These are phyloP conservation scores for Acaromyces ingoldii DNA, from an alignment of 1,284 basidiomycete genomes.

Conservation along the genomic window DNA sequence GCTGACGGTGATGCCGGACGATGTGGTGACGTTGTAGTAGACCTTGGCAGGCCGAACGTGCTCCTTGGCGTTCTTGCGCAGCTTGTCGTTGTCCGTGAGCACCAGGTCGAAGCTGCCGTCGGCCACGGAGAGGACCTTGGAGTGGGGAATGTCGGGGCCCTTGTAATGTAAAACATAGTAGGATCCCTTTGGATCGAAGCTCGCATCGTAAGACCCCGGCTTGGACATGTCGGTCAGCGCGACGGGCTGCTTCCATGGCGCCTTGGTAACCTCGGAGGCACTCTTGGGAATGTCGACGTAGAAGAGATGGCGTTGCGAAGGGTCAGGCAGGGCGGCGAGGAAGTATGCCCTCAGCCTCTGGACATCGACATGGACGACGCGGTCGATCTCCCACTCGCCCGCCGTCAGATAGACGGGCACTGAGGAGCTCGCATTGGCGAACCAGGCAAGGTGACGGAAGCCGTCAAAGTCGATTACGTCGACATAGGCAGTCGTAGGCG, in stretches of 20 bases:
- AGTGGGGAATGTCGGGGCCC: slow-evolving; percentile 82
- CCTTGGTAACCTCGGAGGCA: slow-evolving; percentile 62
- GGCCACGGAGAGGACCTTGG: slow-evolving; percentile 68
- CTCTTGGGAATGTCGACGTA: slow-evolving; percentile 24
- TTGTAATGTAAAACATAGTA: slow-evolving; percentile 76
- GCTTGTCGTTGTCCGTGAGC: slow-evolving; percentile 66
- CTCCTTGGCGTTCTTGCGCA: slow-evolving; percentile 66
- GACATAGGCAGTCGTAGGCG: slow-evolving; percentile 34
- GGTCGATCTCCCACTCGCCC: slow-evolving; percentile 82
- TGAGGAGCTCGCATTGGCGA: slow-evolving; percentile 13
- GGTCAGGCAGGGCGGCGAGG: slow-evolving; percentile 73
- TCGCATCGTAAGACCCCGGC: slow-evolving; percentile 61
- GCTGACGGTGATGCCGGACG: slow-evolving; percentile 64
- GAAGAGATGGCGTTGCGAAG: slow-evolving; percentile 78
- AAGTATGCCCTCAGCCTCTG: slow-evolving; percentile 74
- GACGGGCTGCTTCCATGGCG: slow-evolving; percentile 54
- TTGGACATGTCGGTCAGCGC: slow-evolving; percentile 65
- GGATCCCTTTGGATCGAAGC: slow-evolving; percentile 44
- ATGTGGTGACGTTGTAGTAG: slow-evolving; percentile 43
- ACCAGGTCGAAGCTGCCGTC: slow-evolving; percentile 57
- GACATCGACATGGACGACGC: slow-evolving; percentile 68
- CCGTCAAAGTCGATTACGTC: slow-evolving; percentile 30
- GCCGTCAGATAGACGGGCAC: slow-evolving; percentile 62
- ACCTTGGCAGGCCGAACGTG: slow-evolving; percentile 70
- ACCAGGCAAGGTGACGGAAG: slow-evolving; percentile 37